Conservation (phyloP, 164 flowering plant species). For the Liquidambar formosana region DNA sequence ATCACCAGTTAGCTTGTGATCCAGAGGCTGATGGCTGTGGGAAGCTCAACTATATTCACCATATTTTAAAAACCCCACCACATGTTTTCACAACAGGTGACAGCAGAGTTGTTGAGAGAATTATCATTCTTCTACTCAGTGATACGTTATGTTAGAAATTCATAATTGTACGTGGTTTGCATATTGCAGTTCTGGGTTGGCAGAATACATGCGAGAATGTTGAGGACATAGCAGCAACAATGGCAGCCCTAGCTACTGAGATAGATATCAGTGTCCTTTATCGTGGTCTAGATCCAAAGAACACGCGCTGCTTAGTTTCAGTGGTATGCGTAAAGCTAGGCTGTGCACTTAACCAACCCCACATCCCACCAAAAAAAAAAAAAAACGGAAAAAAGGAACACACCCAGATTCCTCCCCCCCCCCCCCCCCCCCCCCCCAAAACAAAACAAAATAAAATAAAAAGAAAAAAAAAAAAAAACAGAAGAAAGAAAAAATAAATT, state of each 20-base stretch:
- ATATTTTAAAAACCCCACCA: slow-evolving; percentile 73
- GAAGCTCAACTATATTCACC: slow-evolving; percentile 77
- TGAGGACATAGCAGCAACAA: slow-evolving; percentile 83
- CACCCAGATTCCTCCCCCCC: too few species aligned
- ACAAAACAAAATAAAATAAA: too few species aligned
- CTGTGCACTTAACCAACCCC: too few species aligned
- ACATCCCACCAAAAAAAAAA: too few species aligned
- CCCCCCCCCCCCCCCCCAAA: too few species aligned
- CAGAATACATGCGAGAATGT: slow-evolving; percentile 83
- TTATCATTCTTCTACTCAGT: not conserved
- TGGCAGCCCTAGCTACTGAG: slow-evolving; percentile 71
- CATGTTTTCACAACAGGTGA: slow-evolving; percentile 89
- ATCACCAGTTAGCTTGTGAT: slow-evolving; percentile 93
- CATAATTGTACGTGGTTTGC: slow-evolving; percentile 4
- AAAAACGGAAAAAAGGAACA: too few species aligned
- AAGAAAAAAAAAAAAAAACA: not conserved
- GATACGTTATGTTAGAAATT: not conserved
- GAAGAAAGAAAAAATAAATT: not conserved
- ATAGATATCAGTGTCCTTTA: slow-evolving; percentile 82
- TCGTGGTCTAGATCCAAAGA: slow-evolving; percentile 81
- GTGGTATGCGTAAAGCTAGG: slow-evolving; percentile 85
- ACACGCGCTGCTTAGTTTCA: slow-evolving; percentile 68
- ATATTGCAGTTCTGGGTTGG: slow-evolving; percentile 92
- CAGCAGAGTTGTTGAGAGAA: not conserved
- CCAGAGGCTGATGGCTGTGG: slow-evolving; percentile 93